phyloP scores from a whole-genome alignment of 192 early-diverging fungal species.

The Chytriomyces hyalinus region DNA sequence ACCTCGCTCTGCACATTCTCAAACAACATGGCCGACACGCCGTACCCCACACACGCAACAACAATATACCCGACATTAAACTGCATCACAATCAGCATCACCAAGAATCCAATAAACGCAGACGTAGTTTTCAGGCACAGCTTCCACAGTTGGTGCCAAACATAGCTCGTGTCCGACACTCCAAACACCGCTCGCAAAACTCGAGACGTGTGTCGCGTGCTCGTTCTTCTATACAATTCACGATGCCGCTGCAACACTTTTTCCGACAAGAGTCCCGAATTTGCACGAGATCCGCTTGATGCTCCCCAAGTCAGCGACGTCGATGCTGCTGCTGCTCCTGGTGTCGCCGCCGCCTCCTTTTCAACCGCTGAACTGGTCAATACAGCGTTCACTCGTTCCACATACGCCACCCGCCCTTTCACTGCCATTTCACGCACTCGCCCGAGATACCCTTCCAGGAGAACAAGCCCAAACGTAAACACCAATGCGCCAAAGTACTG shows the following conservation, averaged over 20 bases:
- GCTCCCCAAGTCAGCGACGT: neutral
- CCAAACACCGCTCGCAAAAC: neutral
- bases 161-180: neutral
- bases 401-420: neutral
- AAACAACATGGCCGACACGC: slow-evolving; percentile 2
- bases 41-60: slow-evolving; percentile 18
- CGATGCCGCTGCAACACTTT: neutral
- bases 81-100: slow-evolving; percentile 30
- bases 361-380: neutral
- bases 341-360: neutral
- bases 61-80: slow-evolving; percentile 29
- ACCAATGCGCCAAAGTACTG: slow-evolving; percentile 62
- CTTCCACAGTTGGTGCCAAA: neutral
- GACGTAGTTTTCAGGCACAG: neutral
- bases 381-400: neutral
- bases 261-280: neutral
- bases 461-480: slow-evolving; percentile 56
- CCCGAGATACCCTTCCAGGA: slow-evolving; percentile 56
- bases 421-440: slow-evolving; percentile 12
- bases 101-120: slow-evolving; percentile 1
- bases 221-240: neutral
- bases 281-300: too few species aligned
- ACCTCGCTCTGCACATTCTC: neutral
- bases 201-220: too few species aligned
- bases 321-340: too few species aligned